Base-by-base conservation (phyloP, 163 green algal genomes). In the Scenedesmus sp. region DNA sequence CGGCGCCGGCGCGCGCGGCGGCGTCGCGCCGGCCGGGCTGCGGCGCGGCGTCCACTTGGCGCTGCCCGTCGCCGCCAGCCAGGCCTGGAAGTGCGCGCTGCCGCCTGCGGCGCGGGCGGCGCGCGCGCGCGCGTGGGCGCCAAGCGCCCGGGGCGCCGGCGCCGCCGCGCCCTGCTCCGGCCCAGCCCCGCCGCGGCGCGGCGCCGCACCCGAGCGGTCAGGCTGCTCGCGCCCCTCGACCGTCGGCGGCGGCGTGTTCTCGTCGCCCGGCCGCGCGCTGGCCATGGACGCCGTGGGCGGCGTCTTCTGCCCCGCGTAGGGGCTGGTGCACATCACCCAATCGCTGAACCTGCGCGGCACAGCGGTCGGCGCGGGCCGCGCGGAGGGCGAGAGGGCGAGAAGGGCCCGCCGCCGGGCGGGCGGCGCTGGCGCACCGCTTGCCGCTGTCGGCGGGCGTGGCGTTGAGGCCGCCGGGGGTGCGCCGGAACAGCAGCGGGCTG, bases 201-300 rank as follows among this genome's bases (percentile, higher is more conserved):
- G n/a, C n/a, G n/a, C n/a, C n/a, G n/a, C n/a, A n/a, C n/a, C n/a
- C n/a, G n/a, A n/a, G n/a, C n/a, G n/a, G n/a, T n/a, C n/a, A n/a
- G n/a, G n/a, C n/a, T n/a, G n/a, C n/a, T n/a, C n/a, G n/a, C n/a
- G n/a, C n/a, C n/a, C n/a, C n/a, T n/a, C n/a, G n/a, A n/a, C n/a
- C n/a, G n/a, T n/a, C 10, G 60, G 31, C 26, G 69, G 69, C 22
- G 69, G 69, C 24, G 69, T 77, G 69, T 77, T 77, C n/a, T 77
- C 69, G 44, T 44, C 69, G 22, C 63, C 63, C 24, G 51, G 36
- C 48, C 20, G 33, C 54, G 66, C 33, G 54, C 69, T 77, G 36
- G 45, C 57, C 69, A 77, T 77, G 36, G 69, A 67, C 18, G 44
- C 69, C n/a, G 33, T 77, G 7, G 69, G 69, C 20, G 69, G 69